Evolutionary conservation across 306 rosid genomes (phyloP), one percentile per base, ranked within the genome.

Genomic region (Trichosanthes truncata): DNA sequence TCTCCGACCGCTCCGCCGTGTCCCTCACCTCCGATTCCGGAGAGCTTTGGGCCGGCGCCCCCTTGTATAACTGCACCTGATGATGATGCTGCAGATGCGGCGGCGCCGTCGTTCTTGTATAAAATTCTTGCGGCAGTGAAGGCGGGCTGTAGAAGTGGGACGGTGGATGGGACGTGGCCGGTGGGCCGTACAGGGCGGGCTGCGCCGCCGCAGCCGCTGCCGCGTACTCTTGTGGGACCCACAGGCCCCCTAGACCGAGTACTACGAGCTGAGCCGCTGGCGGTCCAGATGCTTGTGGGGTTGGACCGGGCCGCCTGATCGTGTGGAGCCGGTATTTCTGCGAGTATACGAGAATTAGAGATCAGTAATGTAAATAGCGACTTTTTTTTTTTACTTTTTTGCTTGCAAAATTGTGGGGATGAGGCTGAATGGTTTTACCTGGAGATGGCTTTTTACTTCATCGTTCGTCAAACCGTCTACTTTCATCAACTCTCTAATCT

Each of bases 381-480:
- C 9, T 40, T 40, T 2, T 49, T 49, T 0, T 12, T 49, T 11
- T 25, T 60, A 10, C 5, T 60, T 60, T 52, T 17, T 52, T 36
- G 0, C 4, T 15, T 18, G 57, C 8, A 6, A 18, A 15, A 51
- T 51, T 52, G 57, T 15, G 23, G 55, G 15, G 56, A 51, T 3
- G 15, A 51, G n/a, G 59, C 9, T 53, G 59, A 53, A 14, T 49
- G 53, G 53, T 49, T 14, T 49, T 49, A 96, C 98, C 98, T 96
- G 99, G 77, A 96, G 84, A 92, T 96, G 99, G 87, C 99, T 96
- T 93, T 96, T 96, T 77, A 96, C 99, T 91, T 96, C 99, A 85
- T 96, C 99, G 74, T 96, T 96, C 86, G 99, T 96, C 98, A 96
- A 96, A 86, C 99, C 99, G 51, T 96, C 99, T 77, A 96, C 97